Base-by-base conservation (phyloP, 169 alveolate species). In the Theileria annulata region DNA sequence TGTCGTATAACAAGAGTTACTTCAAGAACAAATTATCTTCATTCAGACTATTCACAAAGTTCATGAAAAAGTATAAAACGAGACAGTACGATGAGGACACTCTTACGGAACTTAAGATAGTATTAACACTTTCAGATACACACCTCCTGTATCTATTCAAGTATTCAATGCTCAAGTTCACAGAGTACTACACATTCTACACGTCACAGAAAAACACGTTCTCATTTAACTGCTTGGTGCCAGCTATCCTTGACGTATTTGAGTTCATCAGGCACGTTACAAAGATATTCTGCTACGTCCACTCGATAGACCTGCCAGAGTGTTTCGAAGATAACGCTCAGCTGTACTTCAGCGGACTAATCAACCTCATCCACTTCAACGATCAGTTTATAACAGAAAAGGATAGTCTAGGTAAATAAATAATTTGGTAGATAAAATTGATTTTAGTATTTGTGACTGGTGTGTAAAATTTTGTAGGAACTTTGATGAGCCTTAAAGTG, bases 271-370 rank as follows among this genome's bases (percentile, higher is more conserved):
- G 76, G 10, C 51, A 37, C 30, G 79, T 84, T 60, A 84, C 84
- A 25, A 84, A 84, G 56, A 72, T 84, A 6, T 54, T 84, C 56
- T 35, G 49, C 19, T 77, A 84, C 47, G 78, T 84, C 3, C 90
- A 84, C 74, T 49, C 87, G 13, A 49, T 84, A 0, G 90, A 84
- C 42, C 79, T 84, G 13, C 90, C 90, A 15, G 90, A 84, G 49
- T 63, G 74, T 28, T 84, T 76, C 28, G 90, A 84, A 37, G 90
- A 84, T 58, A 84, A 84, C 70, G 73, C 59, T 4, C 66, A 66
- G 21, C 74, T 72, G 0, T 84, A 84, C 69, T 70, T 84, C 60
- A 80, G 87, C 23, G 86, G 87, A 19, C 19, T 84, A 71, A 49
- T 84, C 25, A 75, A 77, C 54, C 60, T 78, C 27, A 31, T 84